Conservation (phyloP, 1,139 yeast genomes). For the Debaryomycetaceae sp. region DNA sequence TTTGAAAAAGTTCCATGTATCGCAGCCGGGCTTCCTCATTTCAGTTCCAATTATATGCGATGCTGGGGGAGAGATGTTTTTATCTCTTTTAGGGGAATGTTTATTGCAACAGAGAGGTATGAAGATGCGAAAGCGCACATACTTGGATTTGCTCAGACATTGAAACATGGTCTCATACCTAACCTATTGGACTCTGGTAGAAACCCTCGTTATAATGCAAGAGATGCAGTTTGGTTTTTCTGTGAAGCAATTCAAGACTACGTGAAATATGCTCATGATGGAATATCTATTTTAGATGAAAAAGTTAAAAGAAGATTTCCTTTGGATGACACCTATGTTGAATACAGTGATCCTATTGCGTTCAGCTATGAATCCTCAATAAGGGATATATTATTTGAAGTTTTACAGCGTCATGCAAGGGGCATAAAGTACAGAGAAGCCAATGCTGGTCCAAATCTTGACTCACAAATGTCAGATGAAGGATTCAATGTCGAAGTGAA, state of each 20-base stretch:
- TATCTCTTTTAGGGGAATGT: slow-evolving; percentile 77
- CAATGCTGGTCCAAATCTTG: slow-evolving; percentile 86
- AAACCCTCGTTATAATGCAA: slow-evolving; percentile 91
- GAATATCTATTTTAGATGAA: slow-evolving; percentile 62
- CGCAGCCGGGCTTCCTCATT: slow-evolving; percentile 97
- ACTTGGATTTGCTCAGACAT: slow-evolving; percentile 82
- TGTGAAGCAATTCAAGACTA: slow-evolving; percentile 85
- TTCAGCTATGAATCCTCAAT: slow-evolving; percentile 69
- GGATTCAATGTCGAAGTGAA: slow-evolving; percentile 82
- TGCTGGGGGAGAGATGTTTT: slow-evolving; percentile 99
- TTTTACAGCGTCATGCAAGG: slow-evolving; percentile 77
- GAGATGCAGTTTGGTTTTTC: slow-evolving; percentile 98
- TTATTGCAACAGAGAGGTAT: slow-evolving; percentile 71
- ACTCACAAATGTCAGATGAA: slow-evolving; percentile 87
- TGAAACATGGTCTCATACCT: slow-evolving; percentile 94
- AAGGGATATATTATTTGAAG: slow-evolving; percentile 77
- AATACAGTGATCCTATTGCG: slow-evolving; percentile 69
- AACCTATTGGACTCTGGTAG: slow-evolving; percentile 88
- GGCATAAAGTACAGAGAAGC: slow-evolving; percentile 92
- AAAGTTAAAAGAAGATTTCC: slow-evolving; percentile 85
- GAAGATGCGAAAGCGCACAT: slow-evolving; percentile 82
- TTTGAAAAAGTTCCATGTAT: slow-evolving; percentile 61
- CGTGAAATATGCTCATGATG: slow-evolving; percentile 63
- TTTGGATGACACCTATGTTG: slow-evolving; percentile 74
- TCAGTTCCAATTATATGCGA: slow-evolving; percentile 86